Evolutionary conservation across 2,329 filamentous ascomycete genomes (phyloP), one percentile per base, ranked within the genome.

Genomic region (Shiraia sp.): DNA sequence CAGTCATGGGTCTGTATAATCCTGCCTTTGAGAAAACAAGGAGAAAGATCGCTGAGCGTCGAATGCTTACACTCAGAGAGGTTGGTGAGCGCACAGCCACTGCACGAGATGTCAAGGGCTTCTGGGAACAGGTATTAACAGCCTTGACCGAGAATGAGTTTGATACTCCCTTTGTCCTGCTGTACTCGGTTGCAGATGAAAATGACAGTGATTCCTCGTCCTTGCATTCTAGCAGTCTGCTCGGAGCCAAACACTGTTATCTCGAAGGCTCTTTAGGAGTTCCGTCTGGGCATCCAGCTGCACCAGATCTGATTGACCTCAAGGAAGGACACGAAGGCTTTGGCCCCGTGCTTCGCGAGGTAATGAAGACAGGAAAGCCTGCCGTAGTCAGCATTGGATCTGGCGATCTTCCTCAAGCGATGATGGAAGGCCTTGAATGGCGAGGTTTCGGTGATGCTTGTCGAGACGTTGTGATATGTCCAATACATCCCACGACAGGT

Each of bases 21-120:
- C 87, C 88, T 2, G 81, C 85, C 0, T 92, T 91, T 52, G 88
- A 93, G 53, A 90, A 90, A 60, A 93, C 88, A 1, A 73, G 86
- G 15, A 79, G 87, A 14, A 88, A 88, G 58, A 83, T 93, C 46
- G 87, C 86, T 2, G 88, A 92, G 69, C 75, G 88, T 40, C 79
- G 88, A 32, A 91, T 92, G 88, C 75, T 89, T 17, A 90, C 86
- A 0, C 71, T 93, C 26, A 79, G 86, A 28, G 87, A 91, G 61
- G 81, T 92, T 31, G 87, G 88, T 35, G 87, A 92, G 66, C 82
- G 79, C 44, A 90, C 86, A 4, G 82, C 86, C 2, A 74, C 80
- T 12, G 87, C 88, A n/a, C 78, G 85, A 33, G 85, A 87, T 45
- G 78, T 91, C 2, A 83, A 82, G 58, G 76, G 75, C 9, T 92